Base-by-base conservation (phyloP, 768 basidiomycete species). In the Pisolithus orientalis region DNA sequence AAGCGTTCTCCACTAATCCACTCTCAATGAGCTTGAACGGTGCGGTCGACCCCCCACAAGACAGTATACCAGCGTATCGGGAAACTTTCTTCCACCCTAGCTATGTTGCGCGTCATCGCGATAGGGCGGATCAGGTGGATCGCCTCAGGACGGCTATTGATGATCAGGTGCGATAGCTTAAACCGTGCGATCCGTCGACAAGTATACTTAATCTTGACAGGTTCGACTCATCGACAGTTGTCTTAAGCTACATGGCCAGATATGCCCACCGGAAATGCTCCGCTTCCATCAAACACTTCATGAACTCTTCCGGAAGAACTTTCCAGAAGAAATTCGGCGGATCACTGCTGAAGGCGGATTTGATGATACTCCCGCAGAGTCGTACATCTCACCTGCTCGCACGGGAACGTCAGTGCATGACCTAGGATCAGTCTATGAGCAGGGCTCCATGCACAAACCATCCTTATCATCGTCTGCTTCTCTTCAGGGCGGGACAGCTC, bases 251-350 rank as follows among this genome's bases (percentile, higher is more conserved):
- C 94, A 98, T 63, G 84, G 83, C 2, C 77, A 82, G 43, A 70
- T 95, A 29, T 94, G 92, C 63, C 82, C 90, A 0, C 79, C 82
- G 11, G 92, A 94, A 65, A 95, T 96, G 79, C 71, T 87, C n/a
- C 80, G 84, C 5, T 97, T 97, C 78, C 94, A 98, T 64, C 84
- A 86, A 53, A 92, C 91, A 0, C 75, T 98, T 43, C 85, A 90
- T 64, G 84, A 79, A 55, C 87, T 93, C 68, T 93, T 91, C 75
- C 79, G 75, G 51, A 89, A 86, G 67, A 90, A 90, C 62, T 93
- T 90, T 70, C 68, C 80, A 4, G 90, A 92, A 37, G 90, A 93
- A 63, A 86, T 93, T 43, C 78, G 79, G 47, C 81, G 87, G 4
- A 71, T 93, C 44, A 78, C 76, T 1, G 75, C 84, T 6, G 86